Conservation (phyloP, 2,329 filamentous ascomycete genomes). For the Leptographium lundbergii region DNA sequence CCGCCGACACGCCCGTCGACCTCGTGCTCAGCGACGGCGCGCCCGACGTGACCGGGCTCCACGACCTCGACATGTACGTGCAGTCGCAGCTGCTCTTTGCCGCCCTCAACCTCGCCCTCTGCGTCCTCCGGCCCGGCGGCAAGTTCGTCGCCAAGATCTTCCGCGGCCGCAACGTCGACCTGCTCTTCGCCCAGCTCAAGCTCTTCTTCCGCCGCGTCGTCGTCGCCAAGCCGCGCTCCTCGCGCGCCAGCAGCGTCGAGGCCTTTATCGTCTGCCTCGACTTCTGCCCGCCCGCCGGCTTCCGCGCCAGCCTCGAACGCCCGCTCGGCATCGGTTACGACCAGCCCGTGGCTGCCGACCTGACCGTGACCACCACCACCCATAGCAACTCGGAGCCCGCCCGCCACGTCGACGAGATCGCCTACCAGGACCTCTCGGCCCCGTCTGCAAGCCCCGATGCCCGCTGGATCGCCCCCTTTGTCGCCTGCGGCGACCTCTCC, state of each 20-base stretch:
- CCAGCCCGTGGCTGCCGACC: not conserved
- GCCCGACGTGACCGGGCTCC: conserved; percentile 89
- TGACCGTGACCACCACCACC: not conserved
- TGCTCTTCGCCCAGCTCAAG: conserved; percentile 87
- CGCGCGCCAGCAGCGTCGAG: conserved; percentile 90
- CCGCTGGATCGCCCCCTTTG: conserved; percentile 86
- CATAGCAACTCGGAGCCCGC: conserved; percentile 25
- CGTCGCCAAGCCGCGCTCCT: conserved; percentile 87
- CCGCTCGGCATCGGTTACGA: conserved; percentile 52
- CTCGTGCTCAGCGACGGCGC: conserved; percentile 92
- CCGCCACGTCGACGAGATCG: conserved; percentile 28
- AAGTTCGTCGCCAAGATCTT: conserved; percentile 99
- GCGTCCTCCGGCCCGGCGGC: conserved; percentile 74
- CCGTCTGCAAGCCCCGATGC: conserved; percentile 12
- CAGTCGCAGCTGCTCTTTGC: conserved; percentile 92
- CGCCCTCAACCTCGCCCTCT: conserved; percentile 83
- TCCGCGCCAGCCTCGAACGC: conserved; percentile 61
- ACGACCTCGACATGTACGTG: conserved; percentile 96
- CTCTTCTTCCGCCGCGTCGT: conserved; percentile 79
- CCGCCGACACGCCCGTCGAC: conserved; percentile 66
- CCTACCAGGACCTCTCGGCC: conserved; percentile 32
- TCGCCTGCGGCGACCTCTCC: conserved; percentile 93
- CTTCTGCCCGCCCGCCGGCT: conserved; percentile 68
- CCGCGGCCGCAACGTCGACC: conserved; percentile 83
- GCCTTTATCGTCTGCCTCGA: conserved; percentile 93